Evolutionary conservation across 1,284 basidiomycete genomes (phyloP), one percentile per base, ranked within the genome.

Genomic region (Leccinum subrobustum): DNA sequence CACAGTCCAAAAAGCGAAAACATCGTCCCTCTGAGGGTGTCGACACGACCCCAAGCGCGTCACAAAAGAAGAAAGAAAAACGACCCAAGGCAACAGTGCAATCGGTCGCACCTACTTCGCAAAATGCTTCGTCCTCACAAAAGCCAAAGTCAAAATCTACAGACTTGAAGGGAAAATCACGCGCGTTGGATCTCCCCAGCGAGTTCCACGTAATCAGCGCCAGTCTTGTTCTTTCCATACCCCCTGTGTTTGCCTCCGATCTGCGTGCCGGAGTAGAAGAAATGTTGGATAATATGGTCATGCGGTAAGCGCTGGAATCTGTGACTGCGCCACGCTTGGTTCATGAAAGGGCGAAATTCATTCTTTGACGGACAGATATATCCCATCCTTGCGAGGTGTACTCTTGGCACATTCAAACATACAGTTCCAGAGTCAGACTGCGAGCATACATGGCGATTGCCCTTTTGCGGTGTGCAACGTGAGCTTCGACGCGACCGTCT

Each of bases 211-310:
- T 87, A 54, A 79, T 92, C 63, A 80, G 78, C 23, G 84, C 91
- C 16, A 83, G 85, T 16, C 81, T 95, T 66, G 77, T 83, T 20
- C 77, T 96, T 39, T 89, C 92, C n/a, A 82, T 97, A 20, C 85
- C 95, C 23, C 95, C 95, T 1, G 81, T 90, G 58, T 96, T 93
- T 75, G 83, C 91, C 8, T 83, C 77, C 54, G 84, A 90, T 75
- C 84, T 87, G 52, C 78, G 82, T 29, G 79, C 76, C 50, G 95
- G 95, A 9, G 92, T 88, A 12, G 84, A 89, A 68, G 94, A 98
- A 76, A 88, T 94, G 82, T 78, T 98, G 29, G 93, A 97, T 73
- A 92, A 90, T 9, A 91, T 96, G 89, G 78, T 96, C 25, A 96
- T 97, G 95, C 85, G 92, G 95, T 95, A 70, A 72, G 86, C 76